Conservation (phyloP, 805 yeast genomes). For the Yamadazyma insecticola region DNA sequence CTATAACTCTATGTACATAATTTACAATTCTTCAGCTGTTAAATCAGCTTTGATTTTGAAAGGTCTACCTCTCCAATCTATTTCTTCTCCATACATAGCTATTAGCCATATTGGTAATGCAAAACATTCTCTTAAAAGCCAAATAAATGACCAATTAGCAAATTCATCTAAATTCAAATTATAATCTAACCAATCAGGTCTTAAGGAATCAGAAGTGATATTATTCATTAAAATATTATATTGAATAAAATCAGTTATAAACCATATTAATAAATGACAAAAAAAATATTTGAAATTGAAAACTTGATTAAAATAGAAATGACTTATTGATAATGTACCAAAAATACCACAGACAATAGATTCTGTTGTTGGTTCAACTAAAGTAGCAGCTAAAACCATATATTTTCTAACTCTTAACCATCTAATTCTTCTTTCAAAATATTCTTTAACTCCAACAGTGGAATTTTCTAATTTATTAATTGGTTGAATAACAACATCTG, state of each 20-base stretch:
- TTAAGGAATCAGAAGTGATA: slow-evolving; percentile 10
- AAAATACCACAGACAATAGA: slow-evolving; percentile 59
- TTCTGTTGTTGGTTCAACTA: slow-evolving; percentile 85
- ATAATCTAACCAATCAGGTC: slow-evolving; percentile 25
- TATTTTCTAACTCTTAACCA: slow-evolving; percentile 86
- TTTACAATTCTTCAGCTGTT: slow-evolving; percentile 60
- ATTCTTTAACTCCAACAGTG: slow-evolving; percentile 45
- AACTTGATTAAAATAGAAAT: slow-evolving; percentile 29
- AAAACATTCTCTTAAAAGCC: slow-evolving; percentile 67
- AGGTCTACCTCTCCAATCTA: slow-evolving; percentile 77
- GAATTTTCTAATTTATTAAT: slow-evolving; percentile 26
- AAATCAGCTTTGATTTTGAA: slow-evolving; percentile 69
- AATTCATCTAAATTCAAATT: slow-evolving; percentile 7
- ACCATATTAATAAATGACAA: slow-evolving; percentile 62
- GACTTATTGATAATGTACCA: slow-evolving; percentile 58
- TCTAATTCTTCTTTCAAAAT: slow-evolving; percentile 63
- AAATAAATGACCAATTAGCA: slow-evolving; percentile 32
- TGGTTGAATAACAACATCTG: slow-evolving; percentile 80
- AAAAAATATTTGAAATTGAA: slow-evolving; percentile 37
- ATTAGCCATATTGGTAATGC: slow-evolving; percentile 82
- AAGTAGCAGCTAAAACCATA: slow-evolving; percentile 82
- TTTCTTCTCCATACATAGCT: slow-evolving; percentile 73
- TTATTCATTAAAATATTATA: slow-evolving; percentile 39
- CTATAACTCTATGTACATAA: not conserved
- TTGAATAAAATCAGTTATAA: slow-evolving; percentile 57